These are phyloP conservation scores for Colletotrichum kahawae DNA, from an alignment of 2,329 filamentous ascomycete genomes.

Conservation along the genomic window DNA sequence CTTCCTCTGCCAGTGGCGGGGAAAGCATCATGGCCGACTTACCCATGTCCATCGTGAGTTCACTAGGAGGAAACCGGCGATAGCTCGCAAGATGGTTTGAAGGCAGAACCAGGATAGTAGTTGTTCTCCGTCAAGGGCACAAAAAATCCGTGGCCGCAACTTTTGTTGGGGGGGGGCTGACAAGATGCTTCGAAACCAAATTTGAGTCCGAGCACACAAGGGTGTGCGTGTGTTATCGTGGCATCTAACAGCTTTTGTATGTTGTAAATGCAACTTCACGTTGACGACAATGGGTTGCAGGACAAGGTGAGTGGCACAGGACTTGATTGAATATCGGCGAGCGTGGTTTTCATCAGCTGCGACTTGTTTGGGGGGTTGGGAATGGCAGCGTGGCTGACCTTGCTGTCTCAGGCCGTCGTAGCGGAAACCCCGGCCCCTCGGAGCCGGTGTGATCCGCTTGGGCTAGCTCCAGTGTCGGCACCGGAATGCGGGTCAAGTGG, in stretches of 20 bases:
- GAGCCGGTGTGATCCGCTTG: conserved; percentile 2
- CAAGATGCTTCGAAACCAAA: not conserved
- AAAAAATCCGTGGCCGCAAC: not conserved
- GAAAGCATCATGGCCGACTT: not conserved
- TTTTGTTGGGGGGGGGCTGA: not conserved
- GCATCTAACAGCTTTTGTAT: not conserved
- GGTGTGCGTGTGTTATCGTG: not conserved
- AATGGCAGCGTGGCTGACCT: not conserved
- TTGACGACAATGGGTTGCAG: not conserved
- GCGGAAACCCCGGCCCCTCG: not conserved
- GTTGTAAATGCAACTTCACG: not conserved
- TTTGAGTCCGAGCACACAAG: not conserved
- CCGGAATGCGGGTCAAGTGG: conserved; percentile 12
- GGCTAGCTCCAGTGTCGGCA: not conserved
- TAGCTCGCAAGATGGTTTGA: not conserved
- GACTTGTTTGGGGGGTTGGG: not conserved
- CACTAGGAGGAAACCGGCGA: not conserved
- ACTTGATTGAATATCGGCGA: not conserved
- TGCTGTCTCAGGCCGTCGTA: not conserved
- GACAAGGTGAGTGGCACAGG: not conserved
- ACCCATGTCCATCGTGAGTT: conserved; percentile 14
- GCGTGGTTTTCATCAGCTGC: not conserved
- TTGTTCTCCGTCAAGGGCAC: not conserved
- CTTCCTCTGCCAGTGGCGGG: not conserved
- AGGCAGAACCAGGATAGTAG: not conserved